Evolutionary conservation across 345 rosid genomes (phyloP), one percentile per base, ranked within the genome.

Genomic region (Acer yangbiense): DNA sequence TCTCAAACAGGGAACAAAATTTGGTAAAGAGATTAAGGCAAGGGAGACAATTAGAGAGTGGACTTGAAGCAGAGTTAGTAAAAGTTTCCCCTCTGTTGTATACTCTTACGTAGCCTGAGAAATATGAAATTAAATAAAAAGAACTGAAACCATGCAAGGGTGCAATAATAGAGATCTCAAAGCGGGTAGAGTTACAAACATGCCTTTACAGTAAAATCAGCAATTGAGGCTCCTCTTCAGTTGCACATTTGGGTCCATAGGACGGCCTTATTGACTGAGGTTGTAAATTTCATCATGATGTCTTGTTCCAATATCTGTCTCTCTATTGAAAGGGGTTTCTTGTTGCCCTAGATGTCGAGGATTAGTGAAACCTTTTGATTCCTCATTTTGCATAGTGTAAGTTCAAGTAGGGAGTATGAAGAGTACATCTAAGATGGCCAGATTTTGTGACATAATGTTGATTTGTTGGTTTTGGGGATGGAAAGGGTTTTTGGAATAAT

Each of bases 131-230:
- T 46, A 25, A 27, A 62, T 48, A 21, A 44, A 44, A 2, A 17
- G 7, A 74, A 63, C 41, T 39, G 69, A 74, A 63, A 46, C 35
- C 60, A 74, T 62, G 60, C 69, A 9, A 23, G 29, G 44, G 18
- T 16, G 18, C 9, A 6, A 58, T 43, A 23, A 27, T 63, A 41
- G 25, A 43, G 60, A 21, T 17, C 69, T 23, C 25, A 17, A 17
- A 73, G 41, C 29, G n/a, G 43, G 46, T 74, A 16, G 16, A 41
- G 68, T 35, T 41, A 13, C 23, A 23, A 55, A 62, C 58, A 41
- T 62, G 43, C 60, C 46, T 63, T 63, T 64, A 62, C 4, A 23
- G 55, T 73, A 60, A 39, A 20, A 58, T 72, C 46, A 43, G 17
- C n/a, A 12, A 10, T 61, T 73, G 35, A 41, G 67, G 44, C 41